Conservation (phyloP, 306 rosid species). For the Pueraria montana region DNA sequence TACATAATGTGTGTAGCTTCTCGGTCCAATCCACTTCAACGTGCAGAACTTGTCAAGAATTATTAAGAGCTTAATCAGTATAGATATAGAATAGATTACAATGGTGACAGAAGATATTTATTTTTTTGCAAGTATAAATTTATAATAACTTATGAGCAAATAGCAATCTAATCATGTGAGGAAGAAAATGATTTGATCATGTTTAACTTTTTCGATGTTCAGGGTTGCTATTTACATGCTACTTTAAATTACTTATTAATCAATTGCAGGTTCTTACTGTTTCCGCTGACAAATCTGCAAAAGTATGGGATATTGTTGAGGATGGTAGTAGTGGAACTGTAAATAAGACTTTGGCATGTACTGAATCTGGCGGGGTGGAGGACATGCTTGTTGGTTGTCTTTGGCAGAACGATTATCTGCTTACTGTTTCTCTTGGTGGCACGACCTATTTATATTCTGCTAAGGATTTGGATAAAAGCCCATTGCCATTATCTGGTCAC, state of each 20-base stretch:
- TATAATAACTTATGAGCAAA: background rate
- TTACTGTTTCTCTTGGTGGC: constrained; percentile 93
- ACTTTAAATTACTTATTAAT: constrained; percentile 24
- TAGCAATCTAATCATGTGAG: background rate
- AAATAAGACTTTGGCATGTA: constrained; percentile 63
- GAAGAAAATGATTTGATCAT: constrained; percentile 20
- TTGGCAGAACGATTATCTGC: constrained; percentile 88
- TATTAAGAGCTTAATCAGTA: constrained; percentile 35
- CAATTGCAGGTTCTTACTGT: constrained; percentile 80
- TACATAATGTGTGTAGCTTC: background rate
- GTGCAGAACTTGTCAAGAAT: constrained; percentile 21
- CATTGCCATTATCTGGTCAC: constrained; percentile 78
- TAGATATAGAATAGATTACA: constrained; percentile 4
- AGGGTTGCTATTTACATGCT: constrained; percentile 16
- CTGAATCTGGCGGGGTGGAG: constrained; percentile 86
- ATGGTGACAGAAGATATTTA: background rate
- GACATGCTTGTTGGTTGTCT: constrained; percentile 96
- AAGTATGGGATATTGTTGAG: constrained; percentile 84
- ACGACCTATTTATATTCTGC: constrained; percentile 73
- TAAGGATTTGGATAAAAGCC: constrained; percentile 75
- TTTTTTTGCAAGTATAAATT: background rate
- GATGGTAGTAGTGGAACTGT: constrained; percentile 79
- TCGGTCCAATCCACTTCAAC: background rate
- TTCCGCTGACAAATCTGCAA: constrained; percentile 98
- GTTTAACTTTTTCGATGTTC: background rate